Conservation (phyloP, 2,329 filamentous ascomycete genomes). For the Curvularia sp. region DNA sequence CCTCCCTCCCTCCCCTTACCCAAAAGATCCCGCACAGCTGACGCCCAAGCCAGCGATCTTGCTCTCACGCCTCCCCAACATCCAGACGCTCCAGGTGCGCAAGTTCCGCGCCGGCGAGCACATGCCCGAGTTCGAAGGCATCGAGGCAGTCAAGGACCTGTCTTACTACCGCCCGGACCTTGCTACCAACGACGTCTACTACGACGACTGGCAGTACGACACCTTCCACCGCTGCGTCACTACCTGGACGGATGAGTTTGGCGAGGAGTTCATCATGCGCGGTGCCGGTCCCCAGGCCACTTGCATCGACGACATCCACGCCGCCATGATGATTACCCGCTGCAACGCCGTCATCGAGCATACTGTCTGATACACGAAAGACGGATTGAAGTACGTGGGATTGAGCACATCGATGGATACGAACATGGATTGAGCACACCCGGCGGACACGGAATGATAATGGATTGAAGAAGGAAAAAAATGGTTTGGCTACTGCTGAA, state of each 20-base stretch:
- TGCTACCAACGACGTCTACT: conserved; percentile 23
- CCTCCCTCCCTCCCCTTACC: too few relatives aligned
- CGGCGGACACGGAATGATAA: too few relatives aligned
- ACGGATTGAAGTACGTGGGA: too few relatives aligned
- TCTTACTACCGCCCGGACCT: conserved; percentile 23
- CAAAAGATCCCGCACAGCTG: too few relatives aligned
- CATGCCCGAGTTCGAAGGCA: conserved; percentile 21
- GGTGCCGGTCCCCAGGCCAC: conserved; percentile 24
- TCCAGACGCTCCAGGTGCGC: conserved; percentile 19
- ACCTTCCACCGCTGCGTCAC: conserved; percentile 21
- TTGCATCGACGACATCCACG: conserved; percentile 24
- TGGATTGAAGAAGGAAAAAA: too few relatives aligned
- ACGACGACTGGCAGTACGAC: conserved; percentile 33
- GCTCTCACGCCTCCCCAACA: conserved; percentile 16
- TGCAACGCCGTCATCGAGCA: not conserved
- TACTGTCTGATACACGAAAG: not conserved
- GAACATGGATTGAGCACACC: not conserved
- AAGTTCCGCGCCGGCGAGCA: conserved; percentile 29
- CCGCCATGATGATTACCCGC: conserved; percentile 10
- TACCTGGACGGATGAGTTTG: conserved; percentile 25
- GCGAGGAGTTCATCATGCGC: conserved; percentile 18
- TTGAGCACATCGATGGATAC: not conserved
- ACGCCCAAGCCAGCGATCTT: conserved; percentile 8
- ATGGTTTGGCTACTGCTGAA: not conserved
- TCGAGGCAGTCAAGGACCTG: conserved; percentile 13